Base-by-base conservation (phyloP, 2,329 filamentous ascomycete genomes). In the Arthrobotrys sinensis region DNA sequence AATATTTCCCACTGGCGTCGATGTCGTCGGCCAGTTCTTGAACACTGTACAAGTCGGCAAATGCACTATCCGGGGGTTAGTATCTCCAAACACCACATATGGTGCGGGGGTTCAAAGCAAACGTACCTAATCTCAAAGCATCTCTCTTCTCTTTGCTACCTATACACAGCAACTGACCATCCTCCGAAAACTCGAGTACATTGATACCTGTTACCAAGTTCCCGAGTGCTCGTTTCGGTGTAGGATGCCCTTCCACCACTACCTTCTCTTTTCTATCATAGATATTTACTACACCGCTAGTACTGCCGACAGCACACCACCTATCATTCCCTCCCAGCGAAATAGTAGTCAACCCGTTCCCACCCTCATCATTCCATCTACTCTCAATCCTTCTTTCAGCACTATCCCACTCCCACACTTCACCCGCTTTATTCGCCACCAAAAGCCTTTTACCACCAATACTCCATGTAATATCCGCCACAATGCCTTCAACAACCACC, bases 11-110 rank as follows among this genome's bases (percentile, higher is more conserved):
- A 99, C 85, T 0, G 94, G 94, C 71, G 96, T 99, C 83, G 92
- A 91, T 80, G 90, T 89, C 67, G 95, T 99, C 24, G 96, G 96
- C 96, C 96, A 99, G 85, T 99, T 99, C 82, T 91, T 90, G 87
- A 96, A 99, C 19, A 98, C 93, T 0, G 94, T 97, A 84, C 94
- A 97, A 81, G 90, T 94, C 0, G 95, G 94, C 81, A 99, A 86
- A 84, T 99, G 96, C 36, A 95, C 93, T 86, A 80, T 28, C 48
- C 2, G 4, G 55, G 50, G 4, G 67, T 80, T 69, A 80, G 72
- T 40, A 65, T 50, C 24, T 38, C 81, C 70, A 40, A 63, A 16
- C 12, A 38, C 80, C 81, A 79, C 12, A 81, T 82, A 57, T 83
- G 86, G n/a, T 21, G 66, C 28, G 60, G 24, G 4, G 24, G 6